Percentiles rank a stretch among this genome's conserved stretches.
These are phyloP conservation scores for Alternaria infectoria DNA, from an alignment of 2,329 filamentous ascomycete species.

Conservation along the genomic window DNA sequence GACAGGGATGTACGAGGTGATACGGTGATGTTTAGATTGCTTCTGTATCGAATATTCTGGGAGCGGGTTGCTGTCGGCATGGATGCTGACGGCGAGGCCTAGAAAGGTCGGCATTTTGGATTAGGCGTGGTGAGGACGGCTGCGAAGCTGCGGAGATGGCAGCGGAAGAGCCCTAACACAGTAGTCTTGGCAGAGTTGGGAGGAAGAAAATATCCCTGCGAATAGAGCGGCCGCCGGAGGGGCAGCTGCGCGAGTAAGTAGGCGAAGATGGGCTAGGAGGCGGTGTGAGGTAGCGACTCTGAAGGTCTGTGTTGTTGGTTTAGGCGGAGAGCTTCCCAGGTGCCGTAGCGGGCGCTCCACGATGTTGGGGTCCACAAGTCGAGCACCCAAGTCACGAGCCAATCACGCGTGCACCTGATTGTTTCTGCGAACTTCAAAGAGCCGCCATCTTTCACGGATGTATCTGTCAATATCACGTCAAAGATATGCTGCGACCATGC, in stretches of 20 bases:
- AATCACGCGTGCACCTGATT: constrained; percentile 15
- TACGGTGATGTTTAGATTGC: constrained; percentile 86
- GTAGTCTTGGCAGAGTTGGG: constrained; percentile 26
- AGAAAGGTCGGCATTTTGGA: constrained; percentile 87
- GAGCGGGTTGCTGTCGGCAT: constrained; percentile 79
- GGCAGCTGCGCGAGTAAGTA: constrained; percentile 18
- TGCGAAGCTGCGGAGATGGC: constrained; percentile 15
- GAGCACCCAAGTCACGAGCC: constrained; percentile 4
- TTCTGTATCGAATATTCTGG: constrained; percentile 94
- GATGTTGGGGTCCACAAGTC: constrained; percentile 10
- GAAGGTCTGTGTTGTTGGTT: constrained; percentile 17
- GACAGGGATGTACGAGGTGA: constrained; percentile 96
- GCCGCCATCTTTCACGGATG: neutral
- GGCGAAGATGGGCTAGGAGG: constrained; percentile 12
- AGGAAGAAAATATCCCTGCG: constrained; percentile 13
- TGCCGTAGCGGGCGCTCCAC: constrained; percentile 10
- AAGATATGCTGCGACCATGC: neutral
- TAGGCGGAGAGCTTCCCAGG: constrained; percentile 22
- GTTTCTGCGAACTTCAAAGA: neutral
- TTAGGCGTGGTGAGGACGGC: constrained; percentile 7
- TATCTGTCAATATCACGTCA: neutral
- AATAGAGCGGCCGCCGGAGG: constrained; percentile 12
- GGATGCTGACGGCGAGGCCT: constrained; percentile 97
- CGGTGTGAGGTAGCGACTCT: constrained; percentile 20
- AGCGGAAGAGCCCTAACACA: constrained; percentile 13